Base-by-base conservation (phyloP, 1,139 yeast species). In the Kodamaea alishanica region DNA sequence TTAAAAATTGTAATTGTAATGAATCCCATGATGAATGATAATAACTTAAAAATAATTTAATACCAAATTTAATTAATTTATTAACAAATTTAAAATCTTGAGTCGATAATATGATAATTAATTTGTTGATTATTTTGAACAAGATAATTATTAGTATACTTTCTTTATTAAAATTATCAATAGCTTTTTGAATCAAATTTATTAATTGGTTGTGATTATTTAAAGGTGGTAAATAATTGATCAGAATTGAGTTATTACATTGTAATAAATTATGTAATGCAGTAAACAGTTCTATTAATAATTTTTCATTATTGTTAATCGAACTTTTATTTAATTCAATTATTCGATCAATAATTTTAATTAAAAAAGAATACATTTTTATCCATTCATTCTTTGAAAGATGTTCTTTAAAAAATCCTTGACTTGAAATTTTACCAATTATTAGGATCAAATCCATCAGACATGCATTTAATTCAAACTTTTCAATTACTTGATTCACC, bases 381-480 rank as follows among this genome's bases (percentile, higher is more conserved):
- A 37, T 33, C 69, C 76, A 71, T 11, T 63, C 67, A 2, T 45
- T 48, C 3, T 44, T 40, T 26, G 59, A 52, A 6, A 75, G 48
- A 48, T 74, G 77, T 28, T 69, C 73, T 41, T 61, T 61, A 42
- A 75, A 69, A 33, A 52, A 62, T 25, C 56, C 60, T 32, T 58
- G 47, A 6, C 50, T 47, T 6, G 73, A 44, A 2, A 74, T 47
- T 2, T 48, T 39, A 12, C 55, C 48, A 2, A 74, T 28, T 0
- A 65, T 49, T 11, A 58, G 56, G 2, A 63, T 47, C 30, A 73
- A 58, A 42, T 69, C 70, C 25, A 62, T 40, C 1, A 65, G 55
- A 24, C 67, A 61, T 0, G 79, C 38, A 75, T 9, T 53, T 53
- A 32, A 67, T 55, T 47, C 46, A 3, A 51, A 53, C 36, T 51